Evolutionary conservation across 1,284 basidiomycete species (phyloP), one percentile per base, ranked within the genome.

Genomic region (Sanguinoderma infundibulare): DNA sequence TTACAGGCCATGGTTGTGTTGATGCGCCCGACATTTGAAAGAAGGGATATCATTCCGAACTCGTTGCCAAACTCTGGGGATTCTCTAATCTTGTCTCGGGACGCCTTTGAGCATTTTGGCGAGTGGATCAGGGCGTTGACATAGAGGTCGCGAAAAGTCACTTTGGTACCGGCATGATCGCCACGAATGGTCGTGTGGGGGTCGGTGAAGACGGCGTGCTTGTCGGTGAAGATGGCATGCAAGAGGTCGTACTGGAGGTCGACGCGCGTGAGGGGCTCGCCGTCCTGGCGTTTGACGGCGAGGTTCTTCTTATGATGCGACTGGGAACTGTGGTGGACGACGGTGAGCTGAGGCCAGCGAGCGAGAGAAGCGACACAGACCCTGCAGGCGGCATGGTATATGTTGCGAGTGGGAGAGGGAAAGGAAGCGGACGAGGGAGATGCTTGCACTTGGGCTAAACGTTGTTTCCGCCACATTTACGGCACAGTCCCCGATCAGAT

Each of bases 1-100:
- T 81, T 74, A 94, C 92, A 96, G 60, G 95, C 95, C 84, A 96
- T 90, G 34, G 95, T 96, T 26, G 95, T 96, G 73, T 96, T 97
- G 74, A 97, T 94, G 60, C 94, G 82, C n/a, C 95, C 95, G 53
- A 96, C 90, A 70, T 97, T 97, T 53, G 95, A 92, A 49, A 97
- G 81, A 30, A 97, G 79, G 44, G 92, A 91, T 47, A 96, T 85
- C 79, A 92, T 95, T 54, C 87, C 91, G 66, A 95, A 87, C 75
- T 95, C 94, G 59, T 89, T 79, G 3, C 87, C 91, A 73, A 94
- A 96, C 17, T 86, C 85, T 35, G 91, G 90, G 1, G 86, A 90
- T 58, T 92, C 89, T 49, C 86, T 72, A 82, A 95, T 90, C 75
- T 94, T 95, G 72, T 95, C 91, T 72, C 91, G 89, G 73, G 94